Percentiles rank a stretch among this genome's conserved stretches.
Evolutionary conservation across 345 rosid species (phyloP).

Genomic region (Salix exigua): DNA sequence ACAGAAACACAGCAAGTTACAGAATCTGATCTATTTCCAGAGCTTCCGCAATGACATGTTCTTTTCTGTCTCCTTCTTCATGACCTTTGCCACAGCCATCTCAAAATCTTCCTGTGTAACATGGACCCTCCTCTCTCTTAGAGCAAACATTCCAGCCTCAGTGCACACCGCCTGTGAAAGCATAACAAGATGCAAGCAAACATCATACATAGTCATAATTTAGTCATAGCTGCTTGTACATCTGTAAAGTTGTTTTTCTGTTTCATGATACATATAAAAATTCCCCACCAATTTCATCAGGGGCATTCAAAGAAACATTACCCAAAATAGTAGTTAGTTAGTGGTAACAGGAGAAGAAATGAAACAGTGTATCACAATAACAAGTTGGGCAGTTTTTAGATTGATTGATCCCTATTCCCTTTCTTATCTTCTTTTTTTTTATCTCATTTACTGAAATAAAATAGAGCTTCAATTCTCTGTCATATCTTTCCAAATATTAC

Average conservation of each 20-base stretch:
- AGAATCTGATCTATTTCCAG: conserved; percentile 62
- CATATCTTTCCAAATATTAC: not conserved
- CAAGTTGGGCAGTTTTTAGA: not conserved
- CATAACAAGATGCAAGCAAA: conserved; percentile 2
- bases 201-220: not conserved
- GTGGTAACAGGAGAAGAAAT: not conserved
- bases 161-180: conserved; percentile 90
- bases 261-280: not conserved
- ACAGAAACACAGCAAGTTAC: not conserved
- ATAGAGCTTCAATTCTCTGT: not conserved
- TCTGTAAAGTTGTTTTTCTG: not conserved
- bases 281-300: not conserved
- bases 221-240: not conserved
- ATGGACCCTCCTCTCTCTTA: conserved; percentile 94
- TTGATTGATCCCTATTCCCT: not conserved
- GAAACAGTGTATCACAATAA: not conserved
- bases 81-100: conserved; percentile 99
- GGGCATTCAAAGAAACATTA: not conserved
- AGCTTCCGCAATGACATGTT: conserved; percentile 97
- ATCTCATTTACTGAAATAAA: not conserved
- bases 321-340: not conserved
- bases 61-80: conserved; percentile 99
- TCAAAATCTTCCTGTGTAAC: conserved; percentile 99
- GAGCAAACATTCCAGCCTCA: conserved; percentile 98
- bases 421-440: not conserved